Conservation (phyloP, 139 green algal genomes). For the Coelastrella sp. region DNA sequence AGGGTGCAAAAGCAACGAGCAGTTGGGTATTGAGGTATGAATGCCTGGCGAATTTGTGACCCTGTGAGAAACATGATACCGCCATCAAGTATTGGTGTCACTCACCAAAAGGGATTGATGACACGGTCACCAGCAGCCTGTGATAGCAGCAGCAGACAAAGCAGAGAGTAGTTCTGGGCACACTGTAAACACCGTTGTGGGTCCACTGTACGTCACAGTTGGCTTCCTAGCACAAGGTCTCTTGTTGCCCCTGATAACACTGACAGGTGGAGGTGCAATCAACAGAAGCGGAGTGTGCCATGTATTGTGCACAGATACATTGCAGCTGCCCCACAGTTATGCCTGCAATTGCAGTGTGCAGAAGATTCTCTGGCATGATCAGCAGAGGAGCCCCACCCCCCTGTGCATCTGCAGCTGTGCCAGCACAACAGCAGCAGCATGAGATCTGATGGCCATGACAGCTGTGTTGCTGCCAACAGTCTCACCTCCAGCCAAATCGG, state of each 20-base stretch:
- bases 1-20: background rate
- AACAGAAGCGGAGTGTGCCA: too few relatives aligned
- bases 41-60: background rate
- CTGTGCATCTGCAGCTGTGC: too few relatives aligned
- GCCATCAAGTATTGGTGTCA: background rate
- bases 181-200: background rate
- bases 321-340: too few relatives aligned
- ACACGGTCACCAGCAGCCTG: constrained; percentile 38
- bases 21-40: background rate
- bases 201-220: background rate
- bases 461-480: background rate
- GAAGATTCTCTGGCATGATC: too few relatives aligned
- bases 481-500: constrained; percentile 36
- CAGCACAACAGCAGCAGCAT: background rate
- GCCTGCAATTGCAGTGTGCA: too few relatives aligned
- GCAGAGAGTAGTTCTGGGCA: background rate
- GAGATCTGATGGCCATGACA: background rate
- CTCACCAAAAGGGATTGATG: constrained; percentile 32
- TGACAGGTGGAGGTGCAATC: too few relatives aligned
- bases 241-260: too few relatives aligned
- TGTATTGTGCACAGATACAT: too few relatives aligned
- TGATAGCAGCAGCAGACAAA: background rate
- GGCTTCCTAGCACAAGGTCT: too few relatives aligned
- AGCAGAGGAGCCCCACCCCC: too few relatives aligned
- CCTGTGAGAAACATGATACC: background rate